Conservation (phyloP, 116 monocot species). For the Trichopus zeylanicus region DNA sequence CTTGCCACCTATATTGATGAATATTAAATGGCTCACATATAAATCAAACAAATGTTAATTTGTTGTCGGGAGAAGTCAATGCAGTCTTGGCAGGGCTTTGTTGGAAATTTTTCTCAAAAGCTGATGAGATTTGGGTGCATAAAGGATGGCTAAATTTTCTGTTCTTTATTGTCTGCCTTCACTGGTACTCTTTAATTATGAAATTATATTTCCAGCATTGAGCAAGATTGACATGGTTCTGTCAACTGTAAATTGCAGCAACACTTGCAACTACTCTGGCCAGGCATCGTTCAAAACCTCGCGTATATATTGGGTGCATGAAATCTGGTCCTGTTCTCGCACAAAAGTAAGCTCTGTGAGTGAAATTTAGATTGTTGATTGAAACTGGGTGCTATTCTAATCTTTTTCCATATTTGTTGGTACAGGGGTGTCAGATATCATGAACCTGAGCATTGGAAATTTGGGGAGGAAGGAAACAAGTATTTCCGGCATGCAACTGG, state of each 20-base stretch:
- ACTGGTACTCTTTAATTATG: no score
- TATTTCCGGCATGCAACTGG: slow-evolving; percentile 98
- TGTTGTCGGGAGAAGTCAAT: no score
- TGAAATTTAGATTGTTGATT: not conserved
- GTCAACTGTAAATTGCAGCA: slow-evolving; percentile 41
- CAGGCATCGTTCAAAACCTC: slow-evolving; percentile 62
- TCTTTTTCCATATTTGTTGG: slow-evolving; percentile 2
- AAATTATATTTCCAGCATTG: not conserved
- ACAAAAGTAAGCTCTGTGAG: slow-evolving; percentile 58
- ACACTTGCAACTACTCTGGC: slow-evolving; percentile 73
- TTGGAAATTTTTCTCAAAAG: no score
- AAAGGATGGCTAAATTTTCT: no score
- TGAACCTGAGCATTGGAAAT: slow-evolving; percentile 99
- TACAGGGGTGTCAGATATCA: slow-evolving; percentile 89
- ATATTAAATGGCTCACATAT: no score
- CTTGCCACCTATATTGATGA: no score
- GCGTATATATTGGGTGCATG: slow-evolving; percentile 94
- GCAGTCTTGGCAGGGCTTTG: no score
- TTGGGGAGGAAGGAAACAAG: slow-evolving; percentile 89
- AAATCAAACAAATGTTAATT: no score
- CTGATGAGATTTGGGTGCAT: no score
- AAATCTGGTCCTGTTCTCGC: slow-evolving; percentile 97
- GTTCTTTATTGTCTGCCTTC: no score
- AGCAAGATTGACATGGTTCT: not conserved
- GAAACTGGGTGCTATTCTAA: not conserved